A percentile compares a stretch with the other conserved stretches of the same genome.
These are phyloP conservation scores for Talaromyces adpressus DNA, from an alignment of 495 filamentous ascomycete species.

Conservation along the genomic window DNA sequence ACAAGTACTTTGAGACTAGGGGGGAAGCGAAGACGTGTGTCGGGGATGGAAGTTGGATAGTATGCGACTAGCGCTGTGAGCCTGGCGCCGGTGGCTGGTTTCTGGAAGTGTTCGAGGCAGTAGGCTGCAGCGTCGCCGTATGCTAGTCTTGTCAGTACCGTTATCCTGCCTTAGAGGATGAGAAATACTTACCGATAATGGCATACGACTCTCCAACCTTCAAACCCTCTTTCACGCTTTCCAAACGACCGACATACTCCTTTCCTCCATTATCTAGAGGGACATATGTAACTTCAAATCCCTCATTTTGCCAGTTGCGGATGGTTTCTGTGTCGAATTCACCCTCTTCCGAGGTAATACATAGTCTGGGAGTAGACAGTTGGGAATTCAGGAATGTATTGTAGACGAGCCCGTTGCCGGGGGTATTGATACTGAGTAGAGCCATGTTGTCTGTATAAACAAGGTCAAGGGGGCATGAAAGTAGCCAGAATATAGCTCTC, in stretches of 20 bases:
- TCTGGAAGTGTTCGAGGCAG: constrained; percentile 47
- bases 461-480: not conserved
- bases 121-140: constrained; percentile 53
- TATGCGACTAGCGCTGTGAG: constrained; percentile 51
- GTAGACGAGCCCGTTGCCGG: constrained; percentile 32
- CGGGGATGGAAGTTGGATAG: constrained; percentile 51
- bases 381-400: constrained; percentile 25
- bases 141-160: constrained; percentile 22
- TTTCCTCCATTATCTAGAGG: constrained; percentile 47
- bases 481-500: not conserved
- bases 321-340: constrained; percentile 55
- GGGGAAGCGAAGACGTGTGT: constrained; percentile 40
- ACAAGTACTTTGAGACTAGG: constrained; percentile 40
- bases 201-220: constrained; percentile 44
- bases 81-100: constrained; percentile 35
- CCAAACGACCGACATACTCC: constrained; percentile 43
- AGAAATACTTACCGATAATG: constrained; percentile 33
- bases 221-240: constrained; percentile 34
- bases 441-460: constrained; percentile 22
- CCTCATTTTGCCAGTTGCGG: constrained; percentile 57
- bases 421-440: constrained; percentile 31
- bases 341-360: constrained; percentile 53
- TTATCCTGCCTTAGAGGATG: not conserved
- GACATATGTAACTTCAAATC: constrained; percentile 57
- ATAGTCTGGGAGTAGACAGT: constrained; percentile 43